Evolutionary conservation across 2,329 filamentous ascomycete species (phyloP).

Genomic region (Alternaria arborescens): DNA sequence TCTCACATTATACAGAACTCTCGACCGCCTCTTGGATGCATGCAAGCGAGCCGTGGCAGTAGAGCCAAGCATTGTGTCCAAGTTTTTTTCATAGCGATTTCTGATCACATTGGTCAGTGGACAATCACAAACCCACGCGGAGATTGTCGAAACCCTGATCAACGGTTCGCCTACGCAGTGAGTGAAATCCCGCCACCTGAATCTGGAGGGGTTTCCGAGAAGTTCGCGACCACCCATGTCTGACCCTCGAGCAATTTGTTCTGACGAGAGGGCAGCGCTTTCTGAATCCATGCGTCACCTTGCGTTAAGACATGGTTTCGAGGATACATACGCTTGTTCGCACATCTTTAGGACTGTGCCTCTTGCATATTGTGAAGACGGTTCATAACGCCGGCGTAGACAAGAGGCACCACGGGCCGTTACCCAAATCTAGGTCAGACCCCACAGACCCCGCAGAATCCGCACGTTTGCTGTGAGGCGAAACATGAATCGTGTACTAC

Average conservation of each 20-base stretch:
- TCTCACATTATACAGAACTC: background rate
- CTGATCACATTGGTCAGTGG: background rate
- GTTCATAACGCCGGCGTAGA: no score
- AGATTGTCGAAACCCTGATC: background rate
- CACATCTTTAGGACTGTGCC: no score
- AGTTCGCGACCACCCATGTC: background rate
- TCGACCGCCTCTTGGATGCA: background rate
- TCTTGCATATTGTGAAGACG: no score
- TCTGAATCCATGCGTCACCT: no score
- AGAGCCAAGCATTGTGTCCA: background rate
- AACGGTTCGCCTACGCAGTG: background rate
- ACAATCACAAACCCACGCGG: background rate
- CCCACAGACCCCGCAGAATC: background rate
- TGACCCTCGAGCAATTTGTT: no score
- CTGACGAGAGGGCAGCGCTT: no score
- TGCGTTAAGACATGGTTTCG: no score
- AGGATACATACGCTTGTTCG: no score
- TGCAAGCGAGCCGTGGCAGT: background rate
- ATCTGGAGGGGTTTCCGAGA: background rate
- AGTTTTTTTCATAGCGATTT: background rate
- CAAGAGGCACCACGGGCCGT: background rate
- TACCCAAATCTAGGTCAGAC: background rate
- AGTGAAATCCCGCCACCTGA: no score
- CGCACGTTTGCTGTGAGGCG: background rate
- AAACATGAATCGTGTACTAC: background rate